These are phyloP conservation scores for Ascochyta lentis DNA, from an alignment of 2,329 filamentous ascomycete species.

Conservation along the genomic window DNA sequence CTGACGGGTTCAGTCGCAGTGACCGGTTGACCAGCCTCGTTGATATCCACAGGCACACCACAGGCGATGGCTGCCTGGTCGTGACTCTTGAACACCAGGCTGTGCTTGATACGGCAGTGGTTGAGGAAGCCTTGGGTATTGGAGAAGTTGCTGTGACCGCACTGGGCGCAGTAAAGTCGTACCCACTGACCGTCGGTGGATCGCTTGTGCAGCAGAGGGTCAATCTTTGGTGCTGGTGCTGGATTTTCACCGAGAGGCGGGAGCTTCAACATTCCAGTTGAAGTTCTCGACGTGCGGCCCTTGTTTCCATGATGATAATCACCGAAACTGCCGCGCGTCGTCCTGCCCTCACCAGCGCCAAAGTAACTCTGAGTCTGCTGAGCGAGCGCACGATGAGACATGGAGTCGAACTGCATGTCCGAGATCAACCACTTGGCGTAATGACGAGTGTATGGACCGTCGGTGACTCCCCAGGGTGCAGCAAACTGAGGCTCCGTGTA, in stretches of 20 bases:
- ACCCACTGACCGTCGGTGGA: constrained; percentile 82
- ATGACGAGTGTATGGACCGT: constrained; percentile 92
- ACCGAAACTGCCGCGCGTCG: constrained; percentile 76
- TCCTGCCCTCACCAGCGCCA: constrained; percentile 68
- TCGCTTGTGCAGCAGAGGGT: constrained; percentile 83
- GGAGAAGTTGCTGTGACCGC: constrained; percentile 87
- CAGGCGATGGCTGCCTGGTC: constrained; percentile 90
- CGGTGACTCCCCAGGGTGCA: constrained; percentile 86
- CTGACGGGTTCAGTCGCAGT: constrained; percentile 41
- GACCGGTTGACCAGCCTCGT: constrained; percentile 56
- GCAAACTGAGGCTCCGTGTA: constrained; percentile 76
- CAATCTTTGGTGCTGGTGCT: constrained; percentile 67
- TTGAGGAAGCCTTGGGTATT: constrained; percentile 99
- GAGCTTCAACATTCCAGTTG: constrained; percentile 58
- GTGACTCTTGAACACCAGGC: constrained; percentile 91
- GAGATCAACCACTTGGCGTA: constrained; percentile 95
- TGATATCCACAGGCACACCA: constrained; percentile 79
- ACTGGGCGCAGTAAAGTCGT: constrained; percentile 87
- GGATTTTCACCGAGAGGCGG: constrained; percentile 52
- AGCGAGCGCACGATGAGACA: constrained; percentile 47
- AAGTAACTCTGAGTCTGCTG: constrained; percentile 47
- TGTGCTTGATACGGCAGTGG: constrained; percentile 95
- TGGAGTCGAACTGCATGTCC: constrained; percentile 79
- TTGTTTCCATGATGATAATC: constrained; percentile 60
- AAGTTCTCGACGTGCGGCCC: constrained; percentile 64